phyloP scores from a whole-genome alignment of 495 filamentous ascomycete genomes.

The Penicillium robsamsonii region DNA sequence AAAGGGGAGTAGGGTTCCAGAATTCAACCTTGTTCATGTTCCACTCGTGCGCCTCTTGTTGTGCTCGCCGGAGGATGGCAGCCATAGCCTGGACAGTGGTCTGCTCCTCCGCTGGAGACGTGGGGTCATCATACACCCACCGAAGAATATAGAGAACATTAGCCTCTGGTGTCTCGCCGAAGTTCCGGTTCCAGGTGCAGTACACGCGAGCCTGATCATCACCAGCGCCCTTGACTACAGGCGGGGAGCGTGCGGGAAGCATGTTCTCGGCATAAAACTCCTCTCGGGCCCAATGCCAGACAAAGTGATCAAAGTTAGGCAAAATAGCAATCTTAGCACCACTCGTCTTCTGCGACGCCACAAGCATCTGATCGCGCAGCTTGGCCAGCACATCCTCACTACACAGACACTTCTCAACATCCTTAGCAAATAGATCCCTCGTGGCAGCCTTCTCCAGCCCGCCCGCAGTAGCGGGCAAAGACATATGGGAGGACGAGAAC shows the following conservation, averaged over 20 bases:
- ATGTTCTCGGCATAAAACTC: conserved; percentile 70
- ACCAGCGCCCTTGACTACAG: conserved; percentile 68
- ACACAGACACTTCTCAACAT: conserved; percentile 38
- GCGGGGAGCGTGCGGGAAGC: conserved; percentile 34
- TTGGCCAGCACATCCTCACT: conserved; percentile 32
- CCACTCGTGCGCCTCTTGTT: conserved; percentile 56
- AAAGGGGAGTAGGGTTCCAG: conserved; percentile 62
- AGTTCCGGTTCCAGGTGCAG: conserved; percentile 79
- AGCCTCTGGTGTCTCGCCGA: conserved; percentile 50
- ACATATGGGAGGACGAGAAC: conserved; percentile 67
- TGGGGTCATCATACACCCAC: conserved; percentile 63
- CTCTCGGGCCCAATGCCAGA: conserved; percentile 86
- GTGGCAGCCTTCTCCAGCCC: conserved; percentile 16
- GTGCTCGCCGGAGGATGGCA: conserved; percentile 52
- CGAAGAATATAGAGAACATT: conserved; percentile 79
- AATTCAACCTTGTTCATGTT: conserved; percentile 57
- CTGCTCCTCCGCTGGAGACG: conserved; percentile 38
- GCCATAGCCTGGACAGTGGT: conserved; percentile 45
- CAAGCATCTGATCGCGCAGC: conserved; percentile 32
- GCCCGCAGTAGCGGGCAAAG: conserved; percentile 50
- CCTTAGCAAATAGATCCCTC: conserved; percentile 27
- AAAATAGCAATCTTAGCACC: conserved; percentile 58
- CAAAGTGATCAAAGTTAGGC: conserved; percentile 68
- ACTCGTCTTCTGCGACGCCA: conserved; percentile 33
- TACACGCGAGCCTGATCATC: conserved; percentile 58